These are phyloP conservation scores for Solanum sitiens DNA, from an alignment of 257 asterid genomes.

Conservation along the genomic window DNA sequence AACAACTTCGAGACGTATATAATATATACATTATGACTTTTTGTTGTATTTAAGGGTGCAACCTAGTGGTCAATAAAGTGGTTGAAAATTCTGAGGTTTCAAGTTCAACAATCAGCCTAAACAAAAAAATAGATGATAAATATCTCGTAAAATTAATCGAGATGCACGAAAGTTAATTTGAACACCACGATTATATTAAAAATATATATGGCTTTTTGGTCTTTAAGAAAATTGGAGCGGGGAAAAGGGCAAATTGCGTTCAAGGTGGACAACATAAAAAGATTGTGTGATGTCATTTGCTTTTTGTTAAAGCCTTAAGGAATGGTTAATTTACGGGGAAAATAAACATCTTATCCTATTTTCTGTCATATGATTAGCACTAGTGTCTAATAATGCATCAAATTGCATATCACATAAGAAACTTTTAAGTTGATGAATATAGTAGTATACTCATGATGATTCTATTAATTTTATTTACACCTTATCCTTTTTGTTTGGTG, in stretches of 20 bases:
- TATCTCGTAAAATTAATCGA: too few relatives aligned
- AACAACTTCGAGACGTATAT: background rate
- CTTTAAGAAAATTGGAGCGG: background rate
- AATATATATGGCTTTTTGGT: background rate
- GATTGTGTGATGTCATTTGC: background rate
- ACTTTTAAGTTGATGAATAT: background rate
- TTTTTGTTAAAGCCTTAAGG: background rate
- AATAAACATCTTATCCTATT: background rate
- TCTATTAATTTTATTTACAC: background rate
- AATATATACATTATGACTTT: background rate
- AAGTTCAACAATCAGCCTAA: accelerated
- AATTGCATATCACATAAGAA: background rate
- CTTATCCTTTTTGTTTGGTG: background rate
- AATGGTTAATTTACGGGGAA: background rate
- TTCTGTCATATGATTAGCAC: background rate
- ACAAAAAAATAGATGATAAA: too few relatives aligned
- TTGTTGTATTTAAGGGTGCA: background rate
- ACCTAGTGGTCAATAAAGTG: background rate
- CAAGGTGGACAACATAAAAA: background rate
- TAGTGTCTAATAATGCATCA: background rate
- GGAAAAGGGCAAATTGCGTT: background rate
- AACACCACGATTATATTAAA: background rate
- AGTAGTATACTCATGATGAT: background rate
- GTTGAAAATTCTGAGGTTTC: too few relatives aligned
- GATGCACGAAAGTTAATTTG: too few relatives aligned